These are phyloP conservation scores for Lepidopterella palustris DNA, from an alignment of 495 filamentous ascomycete genomes.

Conservation along the genomic window DNA sequence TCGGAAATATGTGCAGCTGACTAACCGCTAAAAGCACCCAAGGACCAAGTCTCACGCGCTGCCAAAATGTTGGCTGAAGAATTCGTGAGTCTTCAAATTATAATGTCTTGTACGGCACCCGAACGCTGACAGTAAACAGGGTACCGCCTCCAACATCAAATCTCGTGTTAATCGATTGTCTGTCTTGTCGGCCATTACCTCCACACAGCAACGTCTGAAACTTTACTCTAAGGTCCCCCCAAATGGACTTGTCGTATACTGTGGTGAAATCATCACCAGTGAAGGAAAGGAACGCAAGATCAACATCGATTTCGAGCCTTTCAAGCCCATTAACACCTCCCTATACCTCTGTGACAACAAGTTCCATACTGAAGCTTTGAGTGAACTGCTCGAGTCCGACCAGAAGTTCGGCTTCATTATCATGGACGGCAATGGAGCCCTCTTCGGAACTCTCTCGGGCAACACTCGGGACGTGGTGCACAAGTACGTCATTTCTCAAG, in stretches of 20 bases:
- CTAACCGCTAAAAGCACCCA: constrained; percentile 59
- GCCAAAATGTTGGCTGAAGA: constrained; percentile 99
- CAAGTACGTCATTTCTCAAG: no score
- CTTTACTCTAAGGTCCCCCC: constrained; percentile 97
- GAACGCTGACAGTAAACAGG: constrained; percentile 33
- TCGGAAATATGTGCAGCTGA: not conserved
- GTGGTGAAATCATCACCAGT: constrained; percentile 98
- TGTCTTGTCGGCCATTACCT: constrained; percentile 94
- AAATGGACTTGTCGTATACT: constrained; percentile 96
- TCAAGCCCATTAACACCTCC: constrained; percentile 99
- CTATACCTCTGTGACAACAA: constrained; percentile 99
- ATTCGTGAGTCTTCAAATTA: constrained; percentile 59
- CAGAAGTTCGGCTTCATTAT: constrained; percentile 99
- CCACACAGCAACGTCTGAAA: constrained; percentile 97
- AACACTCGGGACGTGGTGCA: constrained; percentile 97
- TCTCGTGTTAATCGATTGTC: constrained; percentile 98
- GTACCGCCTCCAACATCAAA: constrained; percentile 98
- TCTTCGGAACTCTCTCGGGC: constrained; percentile 92
- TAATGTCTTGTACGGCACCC: not conserved
- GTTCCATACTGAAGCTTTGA: constrained; percentile 95
- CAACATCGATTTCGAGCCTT: constrained; percentile 99
- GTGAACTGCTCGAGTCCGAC: constrained; percentile 93
- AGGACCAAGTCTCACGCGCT: constrained; percentile 93
- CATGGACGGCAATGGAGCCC: constrained; percentile 97
- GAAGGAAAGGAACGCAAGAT: constrained; percentile 99